Evolutionary conservation across 495 filamentous ascomycete genomes (phyloP).

Genomic region (Paragyromitra xinjiangensis): DNA sequence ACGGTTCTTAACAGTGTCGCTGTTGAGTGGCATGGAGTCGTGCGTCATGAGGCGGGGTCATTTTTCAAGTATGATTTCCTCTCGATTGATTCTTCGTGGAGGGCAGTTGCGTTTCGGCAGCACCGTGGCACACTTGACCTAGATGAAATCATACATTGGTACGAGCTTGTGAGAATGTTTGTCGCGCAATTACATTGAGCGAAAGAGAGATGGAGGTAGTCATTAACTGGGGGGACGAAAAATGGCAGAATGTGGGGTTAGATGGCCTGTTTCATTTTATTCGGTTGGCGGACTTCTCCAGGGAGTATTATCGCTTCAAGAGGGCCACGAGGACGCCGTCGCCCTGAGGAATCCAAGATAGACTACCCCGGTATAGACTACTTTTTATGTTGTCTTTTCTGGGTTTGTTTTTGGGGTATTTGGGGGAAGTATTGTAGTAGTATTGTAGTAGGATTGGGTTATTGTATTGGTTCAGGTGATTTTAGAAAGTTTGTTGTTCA

Average conservation of each 20-base stretch:
- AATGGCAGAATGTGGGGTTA: background rate
- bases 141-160: background rate
- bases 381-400: too few species aligned
- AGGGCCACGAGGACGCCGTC: background rate
- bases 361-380: background rate
- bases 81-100: background rate
- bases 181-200: background rate
- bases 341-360: background rate
- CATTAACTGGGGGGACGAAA: background rate
- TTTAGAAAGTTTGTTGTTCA: too few species aligned
- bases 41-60: background rate
- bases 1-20: background rate
- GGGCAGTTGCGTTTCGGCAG: background rate
- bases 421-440: too few species aligned
- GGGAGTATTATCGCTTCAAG: background rate
- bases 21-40: background rate
- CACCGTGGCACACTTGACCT: background rate
- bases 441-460: too few species aligned
- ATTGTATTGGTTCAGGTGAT: too few species aligned
- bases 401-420: too few species aligned
- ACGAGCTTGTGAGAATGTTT: background rate
- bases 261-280: background rate
- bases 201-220: background rate
- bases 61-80: background rate
- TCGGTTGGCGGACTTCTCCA: background rate